These are phyloP conservation scores for Diaporthe nobilis DNA, from an alignment of 2,329 filamentous ascomycete genomes.

Conservation along the genomic window DNA sequence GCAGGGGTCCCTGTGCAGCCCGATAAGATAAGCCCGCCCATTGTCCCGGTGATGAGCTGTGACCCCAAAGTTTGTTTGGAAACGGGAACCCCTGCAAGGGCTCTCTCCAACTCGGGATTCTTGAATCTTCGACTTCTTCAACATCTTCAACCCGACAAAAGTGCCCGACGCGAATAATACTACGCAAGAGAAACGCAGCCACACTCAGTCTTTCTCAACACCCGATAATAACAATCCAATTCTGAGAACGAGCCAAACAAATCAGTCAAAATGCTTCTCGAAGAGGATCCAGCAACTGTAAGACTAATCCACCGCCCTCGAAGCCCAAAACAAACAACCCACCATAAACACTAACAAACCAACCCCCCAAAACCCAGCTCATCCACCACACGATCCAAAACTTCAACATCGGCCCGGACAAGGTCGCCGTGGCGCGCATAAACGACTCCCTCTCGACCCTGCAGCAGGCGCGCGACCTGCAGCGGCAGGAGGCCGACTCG, in stretches of 20 bases:
- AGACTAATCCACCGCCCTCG: conserved; percentile 46
- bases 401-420: conserved; percentile 95
- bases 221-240: not conserved
- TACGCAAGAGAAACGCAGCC: not conserved
- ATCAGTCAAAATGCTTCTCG: conserved; percentile 83
- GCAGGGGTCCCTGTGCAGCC: conserved; percentile 1
- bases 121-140: not conserved
- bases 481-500: conserved; percentile 78
- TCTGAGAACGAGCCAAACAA: conserved; percentile 1
- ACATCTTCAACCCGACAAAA: not conserved
- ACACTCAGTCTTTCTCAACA: not conserved
- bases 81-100: conserved; percentile 37
- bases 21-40: conserved; percentile 48
- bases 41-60: conserved; percentile 44
- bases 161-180: not conserved
- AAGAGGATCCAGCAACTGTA: conserved; percentile 92
- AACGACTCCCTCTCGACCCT: conserved; percentile 86
- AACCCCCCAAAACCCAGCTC: conserved; percentile 68
- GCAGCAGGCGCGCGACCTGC: conserved; percentile 85
- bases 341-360: not conserved
- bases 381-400: conserved; percentile 93
- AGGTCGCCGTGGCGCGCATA: conserved; percentile 85
- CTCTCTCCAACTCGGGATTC: conserved; percentile 17
- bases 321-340: conserved; percentile 43
- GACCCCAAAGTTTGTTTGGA: conserved; percentile 37